Percentiles rank a stretch among this genome's conserved stretches.
These are phyloP conservation scores for Camellia granthamiana DNA, from an alignment of 148 eudicot species.

Conservation along the genomic window DNA sequence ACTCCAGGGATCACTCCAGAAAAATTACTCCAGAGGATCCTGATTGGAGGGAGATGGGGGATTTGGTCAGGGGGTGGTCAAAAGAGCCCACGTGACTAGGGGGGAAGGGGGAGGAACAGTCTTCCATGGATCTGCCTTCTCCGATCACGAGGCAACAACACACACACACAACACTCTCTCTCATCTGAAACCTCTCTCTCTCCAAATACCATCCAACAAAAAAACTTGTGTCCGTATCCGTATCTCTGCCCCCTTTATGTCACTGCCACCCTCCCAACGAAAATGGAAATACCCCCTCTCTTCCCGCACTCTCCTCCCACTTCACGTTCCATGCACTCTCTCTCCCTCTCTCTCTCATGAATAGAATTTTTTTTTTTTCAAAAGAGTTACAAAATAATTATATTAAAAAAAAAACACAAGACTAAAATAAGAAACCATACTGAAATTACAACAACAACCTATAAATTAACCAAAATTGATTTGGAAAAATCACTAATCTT, in stretches of 20 bases:
- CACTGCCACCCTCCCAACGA: conserved; percentile 37
- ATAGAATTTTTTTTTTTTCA: too few relatives aligned
- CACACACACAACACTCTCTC: too few relatives aligned
- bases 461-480: too few relatives aligned
- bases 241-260: conserved; percentile 24
- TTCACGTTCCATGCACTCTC: background rate
- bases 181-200: too few relatives aligned
- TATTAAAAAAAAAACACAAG: too few relatives aligned
- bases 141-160: conserved; percentile 83
- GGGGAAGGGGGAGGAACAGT: conserved; percentile 52
- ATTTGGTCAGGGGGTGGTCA: conserved; percentile 41
- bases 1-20: too few relatives aligned
- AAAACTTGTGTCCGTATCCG: conserved; percentile 25
- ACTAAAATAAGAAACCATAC: too few relatives aligned
- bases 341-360: background rate
- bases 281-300: conserved; percentile 25
- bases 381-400: too few relatives aligned
- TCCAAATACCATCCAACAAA: conserved; percentile 10
- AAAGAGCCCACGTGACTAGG: conserved; percentile 73
- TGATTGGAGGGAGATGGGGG: background rate
- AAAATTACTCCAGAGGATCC: too few relatives aligned
- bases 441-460: too few relatives aligned
- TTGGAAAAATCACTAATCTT: too few relatives aligned
- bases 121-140: conserved; percentile 91
- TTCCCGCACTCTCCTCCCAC: background rate